Conservation (phyloP, 495 filamentous ascomycete species). For the Penicillium flavigenum region DNA sequence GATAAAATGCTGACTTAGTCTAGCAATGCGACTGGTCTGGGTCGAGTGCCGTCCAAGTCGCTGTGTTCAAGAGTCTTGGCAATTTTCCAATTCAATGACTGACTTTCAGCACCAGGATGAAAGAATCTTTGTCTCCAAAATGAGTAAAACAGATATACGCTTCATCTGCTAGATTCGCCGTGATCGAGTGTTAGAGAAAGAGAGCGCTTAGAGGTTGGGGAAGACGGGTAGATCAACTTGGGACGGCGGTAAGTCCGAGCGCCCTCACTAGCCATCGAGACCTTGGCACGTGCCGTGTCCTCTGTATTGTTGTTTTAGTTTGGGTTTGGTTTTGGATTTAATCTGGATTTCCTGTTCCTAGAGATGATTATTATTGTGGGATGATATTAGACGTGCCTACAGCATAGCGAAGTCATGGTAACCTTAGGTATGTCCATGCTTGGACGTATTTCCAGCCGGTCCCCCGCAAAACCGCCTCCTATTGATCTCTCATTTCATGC, state of each 20-base stretch:
- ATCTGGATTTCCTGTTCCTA: not conserved
- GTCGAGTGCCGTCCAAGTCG: not conserved
- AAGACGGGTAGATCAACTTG: constrained; percentile 16
- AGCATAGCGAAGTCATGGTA: not conserved
- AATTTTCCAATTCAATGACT: not conserved
- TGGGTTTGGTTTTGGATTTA: not conserved
- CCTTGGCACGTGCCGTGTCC: constrained; percentile 10
- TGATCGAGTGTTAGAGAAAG: constrained; percentile 21
- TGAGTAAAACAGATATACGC: not conserved
- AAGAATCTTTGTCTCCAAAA: not conserved
- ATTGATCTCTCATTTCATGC: not conserved
- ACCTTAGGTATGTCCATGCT: not conserved
- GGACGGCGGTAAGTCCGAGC: constrained; percentile 19
- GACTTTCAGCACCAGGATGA: not conserved
- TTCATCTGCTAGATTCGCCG: not conserved
- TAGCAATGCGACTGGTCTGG: constrained; percentile 29
- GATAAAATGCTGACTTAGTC: constrained; percentile 20
- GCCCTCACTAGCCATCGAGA: constrained; percentile 8
- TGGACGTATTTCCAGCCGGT: not conserved
- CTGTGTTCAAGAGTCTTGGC: not conserved
- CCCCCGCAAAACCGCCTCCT: not conserved
- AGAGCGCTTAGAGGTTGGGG: constrained; percentile 22
- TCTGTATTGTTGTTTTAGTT: not conserved
- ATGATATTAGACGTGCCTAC: not conserved
- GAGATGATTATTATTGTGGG: not conserved